Base-by-base conservation (phyloP, 2,329 filamentous ascomycete species). In the Beauveria rudraprayagi region DNA sequence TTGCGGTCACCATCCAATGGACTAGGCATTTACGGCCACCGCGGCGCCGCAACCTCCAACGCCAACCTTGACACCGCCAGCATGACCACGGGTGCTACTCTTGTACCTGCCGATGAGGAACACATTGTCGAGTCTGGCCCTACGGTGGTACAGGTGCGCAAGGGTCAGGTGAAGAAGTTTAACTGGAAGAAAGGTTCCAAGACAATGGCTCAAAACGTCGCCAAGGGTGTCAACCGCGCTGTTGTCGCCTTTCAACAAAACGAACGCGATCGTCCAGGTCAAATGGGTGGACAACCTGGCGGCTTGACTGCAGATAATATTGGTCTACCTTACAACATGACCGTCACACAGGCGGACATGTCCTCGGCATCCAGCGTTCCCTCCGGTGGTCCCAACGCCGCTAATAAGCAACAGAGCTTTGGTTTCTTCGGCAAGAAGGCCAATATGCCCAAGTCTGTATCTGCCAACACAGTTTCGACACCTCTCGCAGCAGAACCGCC, bases 101-200 rank as follows among this genome's bases (percentile, higher is more conserved):
- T 86, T 67, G 78, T 88, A 56, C 78, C 81, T 24, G 79, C 82
- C 10, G 84, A 86, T 19, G 88, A 90, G 51, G 91, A 94, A 46
- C 80, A 80, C 0, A 80, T 85, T 61, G 73, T 85, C n/a, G 83
- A 85, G 64, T 80, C 86, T 30, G 89, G 91, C 2, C 92, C 94
- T n/a, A 94, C 96, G 63, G 90, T 97, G 40, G 90, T 97, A 63
- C 95, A 94, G 68, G 95, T 97, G 64, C 87, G 92, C 68, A 97
- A 97, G 77, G 92, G 90, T 34, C 92, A 96, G 71, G 86, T 89
- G 59, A 96, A 92, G 78, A 97, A 97, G 73, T 97, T 97, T 77
- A 96, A 96, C 77, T 97, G 94, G 92, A 96, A 97, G 82, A 96
- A 95, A 79, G 92, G 92, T 44, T 91, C 91, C 44, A 93, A 96